Evolutionary conservation across 2,329 filamentous ascomycete species (phyloP), one percentile per base, ranked within the genome.

Genomic region (Grosmannia penicillata): DNA sequence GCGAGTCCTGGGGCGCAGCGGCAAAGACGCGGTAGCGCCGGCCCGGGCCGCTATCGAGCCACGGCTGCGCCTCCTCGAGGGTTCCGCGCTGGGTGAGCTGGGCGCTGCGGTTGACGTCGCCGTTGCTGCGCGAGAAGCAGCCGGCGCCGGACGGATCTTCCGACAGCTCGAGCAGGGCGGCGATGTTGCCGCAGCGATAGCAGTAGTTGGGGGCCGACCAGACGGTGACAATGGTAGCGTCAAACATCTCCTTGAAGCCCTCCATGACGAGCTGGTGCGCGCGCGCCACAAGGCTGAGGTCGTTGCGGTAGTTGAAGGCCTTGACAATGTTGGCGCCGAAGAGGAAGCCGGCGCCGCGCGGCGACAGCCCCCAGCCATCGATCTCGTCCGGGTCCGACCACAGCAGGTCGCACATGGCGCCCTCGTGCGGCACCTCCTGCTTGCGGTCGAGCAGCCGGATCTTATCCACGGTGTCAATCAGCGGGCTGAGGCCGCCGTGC

Each of bases 331-430:
- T 87, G 4, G 83, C 79, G 37, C 91, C 91, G 48, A 98, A 98
- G 11, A 96, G 68, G 63, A 95, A 98, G 1, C 91, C 91, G 0
- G 91, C 91, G 9, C 91, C 91, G 27, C 89, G 84, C 0, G 91
- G 91, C 1, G 84, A 93, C 6, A 96, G 65, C 10, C 87, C 89
- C 91, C 91, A 98, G 43, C 87, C 89, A 54, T 95, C 87, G 45
- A 95, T 94, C 51, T 98, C 91, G 57, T 98, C 91, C 0, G 91
- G 91, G 53, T 98, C 91, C 1, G 86, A 95, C 91, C 91, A 98
- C 3, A 98, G 71, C 1, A 98, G 69, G 58, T 98, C 91, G 60
- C 91, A 98, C 91, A 98, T 98, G 54, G 91, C 86, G 40, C 91
- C 91, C 62, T 98, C 91, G 54, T 98, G 91, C 0, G 91, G 91